These are phyloP conservation scores for Euphrasia arctica DNA, from an alignment of 305 asterid genomes.

Conservation along the genomic window DNA sequence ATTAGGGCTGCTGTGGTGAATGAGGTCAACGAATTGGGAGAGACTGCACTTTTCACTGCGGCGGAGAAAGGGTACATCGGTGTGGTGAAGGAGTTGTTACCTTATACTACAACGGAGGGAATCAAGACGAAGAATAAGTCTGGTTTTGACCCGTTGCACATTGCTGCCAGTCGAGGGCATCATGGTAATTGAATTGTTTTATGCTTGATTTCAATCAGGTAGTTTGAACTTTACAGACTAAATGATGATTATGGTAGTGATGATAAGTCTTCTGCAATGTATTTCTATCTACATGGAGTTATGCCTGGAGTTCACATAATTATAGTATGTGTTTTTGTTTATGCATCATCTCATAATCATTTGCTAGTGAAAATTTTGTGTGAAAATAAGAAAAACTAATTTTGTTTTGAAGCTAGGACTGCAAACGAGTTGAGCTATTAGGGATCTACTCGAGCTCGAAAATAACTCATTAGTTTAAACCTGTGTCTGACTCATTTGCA, in stretches of 20 bases:
- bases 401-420: neutral
- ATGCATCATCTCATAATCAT: neutral
- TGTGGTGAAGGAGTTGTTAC: conserved; percentile 60
- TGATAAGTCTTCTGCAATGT: too few relatives aligned
- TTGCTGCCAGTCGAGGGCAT: conserved; percentile 82
- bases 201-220: neutral
- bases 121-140: conserved; percentile 59
- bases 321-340: neutral
- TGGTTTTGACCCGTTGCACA: conserved; percentile 72
- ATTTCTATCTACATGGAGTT: neutral
- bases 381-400: neutral
- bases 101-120: conserved; percentile 55
- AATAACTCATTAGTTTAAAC: too few relatives aligned
- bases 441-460: neutral
- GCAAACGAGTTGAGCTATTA: too few relatives aligned
- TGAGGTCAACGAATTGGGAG: conserved; percentile 89
- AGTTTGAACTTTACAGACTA: neutral
- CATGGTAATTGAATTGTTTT: conserved; percentile 43
- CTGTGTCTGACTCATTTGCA: too few relatives aligned
- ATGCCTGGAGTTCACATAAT: neutral
- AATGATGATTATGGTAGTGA: too few relatives aligned
- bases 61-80: conserved; percentile 68
- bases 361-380: neutral
- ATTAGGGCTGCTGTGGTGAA: conserved; percentile 76
- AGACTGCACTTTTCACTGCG: conserved; percentile 75